Conservation (phyloP, 768 basidiomycete genomes). For the Pleurotus salmoneostramineus region DNA sequence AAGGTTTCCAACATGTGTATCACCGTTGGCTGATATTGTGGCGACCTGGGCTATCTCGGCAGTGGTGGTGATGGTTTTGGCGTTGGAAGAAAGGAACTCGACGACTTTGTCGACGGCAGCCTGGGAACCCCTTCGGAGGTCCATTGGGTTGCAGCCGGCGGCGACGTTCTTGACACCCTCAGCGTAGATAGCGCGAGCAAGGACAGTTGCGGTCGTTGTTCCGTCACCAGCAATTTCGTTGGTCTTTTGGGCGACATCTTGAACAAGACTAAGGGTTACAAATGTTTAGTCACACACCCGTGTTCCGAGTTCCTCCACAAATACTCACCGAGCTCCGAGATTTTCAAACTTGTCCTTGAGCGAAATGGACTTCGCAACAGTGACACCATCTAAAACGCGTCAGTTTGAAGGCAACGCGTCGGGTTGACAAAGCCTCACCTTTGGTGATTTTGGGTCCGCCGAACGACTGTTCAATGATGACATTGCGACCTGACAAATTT, state of each 20-base stretch:
- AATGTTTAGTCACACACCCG: neutral
- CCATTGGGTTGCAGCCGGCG: slow-evolving; percentile 99
- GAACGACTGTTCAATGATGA: slow-evolving; percentile 94
- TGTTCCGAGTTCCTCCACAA: slow-evolving; percentile 10
- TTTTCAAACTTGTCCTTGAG: slow-evolving; percentile 99
- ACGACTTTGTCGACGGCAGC: slow-evolving; percentile 96
- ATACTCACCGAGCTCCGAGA: slow-evolving; percentile 87
- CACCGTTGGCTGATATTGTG: slow-evolving; percentile 85
- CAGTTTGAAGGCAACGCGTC: neutral
- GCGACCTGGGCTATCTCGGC: slow-evolving; percentile 99
- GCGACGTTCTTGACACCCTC: slow-evolving; percentile 99
- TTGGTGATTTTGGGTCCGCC: slow-evolving; percentile 96
- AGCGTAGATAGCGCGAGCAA: slow-evolving; percentile 95
- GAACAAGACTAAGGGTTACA: slow-evolving; percentile 61
- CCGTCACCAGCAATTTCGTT: slow-evolving; percentile 98
- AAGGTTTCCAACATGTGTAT: slow-evolving; percentile 86
- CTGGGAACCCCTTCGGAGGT: slow-evolving; percentile 96
- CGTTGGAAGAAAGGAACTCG: slow-evolving; percentile 81
- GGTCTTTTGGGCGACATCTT: slow-evolving; percentile 95
- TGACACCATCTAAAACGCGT: slow-evolving; percentile 79
- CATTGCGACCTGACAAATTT: slow-evolving; percentile 73
- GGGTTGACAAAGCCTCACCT: slow-evolving; percentile 42
- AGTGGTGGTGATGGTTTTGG: slow-evolving; percentile 93
- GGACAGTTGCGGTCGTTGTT: slow-evolving; percentile 95
- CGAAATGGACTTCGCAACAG: slow-evolving; percentile 91